These are phyloP conservation scores for Phialocephala subalpina DNA, from an alignment of 2,329 filamentous ascomycete species.

Conservation along the genomic window DNA sequence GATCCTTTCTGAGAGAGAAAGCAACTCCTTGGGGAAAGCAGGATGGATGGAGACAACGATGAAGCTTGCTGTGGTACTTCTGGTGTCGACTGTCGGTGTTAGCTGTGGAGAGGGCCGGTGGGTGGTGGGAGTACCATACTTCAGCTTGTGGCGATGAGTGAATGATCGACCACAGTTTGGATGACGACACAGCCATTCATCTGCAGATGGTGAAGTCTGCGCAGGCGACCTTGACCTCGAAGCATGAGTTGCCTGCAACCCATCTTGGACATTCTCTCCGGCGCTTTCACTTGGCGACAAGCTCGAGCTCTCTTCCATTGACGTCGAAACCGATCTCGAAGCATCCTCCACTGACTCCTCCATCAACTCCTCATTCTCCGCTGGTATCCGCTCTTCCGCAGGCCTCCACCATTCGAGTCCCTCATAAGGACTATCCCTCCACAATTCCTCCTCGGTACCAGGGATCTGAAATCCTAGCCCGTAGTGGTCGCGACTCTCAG, in stretches of 20 bases:
- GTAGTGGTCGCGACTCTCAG: constrained; percentile 18
- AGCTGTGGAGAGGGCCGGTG: background rate
- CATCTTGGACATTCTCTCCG: background rate
- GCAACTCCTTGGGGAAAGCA: background rate
- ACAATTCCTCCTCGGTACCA: constrained; percentile 16
- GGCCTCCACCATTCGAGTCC: constrained; percentile 4
- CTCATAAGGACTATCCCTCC: background rate
- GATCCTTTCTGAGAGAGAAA: background rate
- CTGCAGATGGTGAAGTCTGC: background rate
- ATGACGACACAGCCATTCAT: background rate
- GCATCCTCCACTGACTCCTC: background rate
- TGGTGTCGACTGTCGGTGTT: background rate
- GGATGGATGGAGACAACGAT: background rate
- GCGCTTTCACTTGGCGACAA: background rate
- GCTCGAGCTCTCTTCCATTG: background rate
- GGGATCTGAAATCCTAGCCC: constrained; percentile 6
- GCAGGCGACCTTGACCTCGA: background rate
- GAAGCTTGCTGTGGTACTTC: background rate
- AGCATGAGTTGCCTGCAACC: background rate
- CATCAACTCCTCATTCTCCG: background rate
- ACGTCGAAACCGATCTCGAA: background rate
- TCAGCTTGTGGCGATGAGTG: background rate
- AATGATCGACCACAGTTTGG: background rate
- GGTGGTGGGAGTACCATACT: background rate
- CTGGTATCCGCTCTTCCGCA: background rate